Evolutionary conservation across 495 filamentous ascomycete species (phyloP), one percentile per base, ranked within the genome.

Genomic region (Penicillium pancosmium): DNA sequence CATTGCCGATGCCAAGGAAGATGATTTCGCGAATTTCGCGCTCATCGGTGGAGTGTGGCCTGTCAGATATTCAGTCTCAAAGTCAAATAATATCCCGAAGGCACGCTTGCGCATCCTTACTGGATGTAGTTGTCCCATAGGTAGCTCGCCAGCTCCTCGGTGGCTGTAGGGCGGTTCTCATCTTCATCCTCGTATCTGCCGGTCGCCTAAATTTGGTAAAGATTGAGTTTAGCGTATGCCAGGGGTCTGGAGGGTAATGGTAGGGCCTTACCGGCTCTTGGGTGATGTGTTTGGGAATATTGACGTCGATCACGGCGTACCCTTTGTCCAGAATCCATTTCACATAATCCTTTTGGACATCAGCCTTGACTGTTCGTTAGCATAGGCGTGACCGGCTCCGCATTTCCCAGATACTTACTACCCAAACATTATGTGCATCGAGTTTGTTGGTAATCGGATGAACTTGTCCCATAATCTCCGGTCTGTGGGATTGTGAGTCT

Each of bases 41-140:
- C 72, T 58, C 86, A 52, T 25, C 34, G 8, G 27, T 35, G 21
- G 52, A 15, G 36, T 56, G 38, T 63, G 34, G 31, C 33, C 43
- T 49, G 19, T 35, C 15, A 48, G 35, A 19, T 25, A 5, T 5
- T 15, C 48, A 12, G 15, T 2, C n/a, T 25, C 2, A 7, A 48
- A 48, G 9, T 19, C 21, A 23, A 48, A 25, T 25, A n/a, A 27
- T n/a, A 12, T 2, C 10, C 46, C 46, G 10, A n/a, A 48, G 9
- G 2, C 27, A 10, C 12, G 47, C 27, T 31, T 13, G 21, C 12
- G 18, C 31, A n/a, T 54, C 10, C 76, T 63, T 77, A 86, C 81
- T 96, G 90, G 35, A 98, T 89, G 63, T 96, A 97, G 66, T 98
- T 98, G 63, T 98, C 93, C 95, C 95, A 98, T 34, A 98, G 70